These are phyloP conservation scores for Lyophyllum atratum DNA, from an alignment of 768 basidiomycete genomes.

Conservation along the genomic window DNA sequence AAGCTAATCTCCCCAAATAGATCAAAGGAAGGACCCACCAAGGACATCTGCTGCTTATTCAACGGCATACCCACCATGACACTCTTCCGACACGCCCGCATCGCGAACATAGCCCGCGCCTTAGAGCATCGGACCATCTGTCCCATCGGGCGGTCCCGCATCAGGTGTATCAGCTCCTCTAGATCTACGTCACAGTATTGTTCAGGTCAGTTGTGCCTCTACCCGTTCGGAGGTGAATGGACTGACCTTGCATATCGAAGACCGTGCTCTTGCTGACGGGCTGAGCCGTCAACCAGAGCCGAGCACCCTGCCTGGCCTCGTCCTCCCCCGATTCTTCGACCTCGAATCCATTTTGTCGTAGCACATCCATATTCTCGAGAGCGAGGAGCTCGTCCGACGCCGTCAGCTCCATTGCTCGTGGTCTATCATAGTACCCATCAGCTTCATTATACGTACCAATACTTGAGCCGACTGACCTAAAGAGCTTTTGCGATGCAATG, in stretches of 20 bases:
- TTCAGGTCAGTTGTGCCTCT: not conserved
- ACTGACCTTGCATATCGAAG: conserved; percentile 83
- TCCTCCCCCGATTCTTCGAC: conserved; percentile 58
- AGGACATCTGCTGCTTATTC: conserved; percentile 74
- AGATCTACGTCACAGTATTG: conserved; percentile 65
- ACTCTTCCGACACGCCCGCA: conserved; percentile 93
- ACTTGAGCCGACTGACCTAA: conserved; percentile 60
- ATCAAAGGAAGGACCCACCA: not conserved
- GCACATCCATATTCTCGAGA: conserved; percentile 81
- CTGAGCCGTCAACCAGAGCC: conserved; percentile 74
- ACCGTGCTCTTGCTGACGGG: conserved; percentile 90
- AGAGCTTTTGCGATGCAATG: conserved; percentile 83
- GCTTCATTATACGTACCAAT: not conserved
- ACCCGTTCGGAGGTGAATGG: not conserved
- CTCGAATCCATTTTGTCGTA: conserved; percentile 90
- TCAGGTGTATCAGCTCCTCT: conserved; percentile 87
- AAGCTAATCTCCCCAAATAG: conserved; percentile 34
- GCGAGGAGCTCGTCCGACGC: conserved; percentile 90
- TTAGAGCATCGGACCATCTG: conserved; percentile 92
- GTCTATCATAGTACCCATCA: conserved; percentile 45
- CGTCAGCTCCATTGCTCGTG: conserved; percentile 76
- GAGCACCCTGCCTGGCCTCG: conserved; percentile 31
- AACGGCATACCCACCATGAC: conserved; percentile 94
- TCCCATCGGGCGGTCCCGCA: conserved; percentile 76
- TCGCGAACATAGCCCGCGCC: conserved; percentile 94